Conservation (phyloP, 176 grass and related monocot species). For the Aegilops longissima region DNA sequence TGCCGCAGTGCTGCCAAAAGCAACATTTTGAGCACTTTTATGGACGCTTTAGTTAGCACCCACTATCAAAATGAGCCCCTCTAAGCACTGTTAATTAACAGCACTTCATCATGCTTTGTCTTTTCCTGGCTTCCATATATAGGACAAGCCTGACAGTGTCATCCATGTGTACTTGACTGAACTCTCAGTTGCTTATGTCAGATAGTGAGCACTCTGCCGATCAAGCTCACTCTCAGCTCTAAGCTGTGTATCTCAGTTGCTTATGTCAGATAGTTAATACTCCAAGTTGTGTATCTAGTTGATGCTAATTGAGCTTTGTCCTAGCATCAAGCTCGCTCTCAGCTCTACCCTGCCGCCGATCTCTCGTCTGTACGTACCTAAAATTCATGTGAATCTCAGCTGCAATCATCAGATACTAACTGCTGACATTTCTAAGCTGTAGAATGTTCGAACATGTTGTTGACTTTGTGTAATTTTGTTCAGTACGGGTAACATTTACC, state of each 20-base stretch:
- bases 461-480: neutral
- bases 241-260: neutral
- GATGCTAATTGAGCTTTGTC: conserved; percentile 9
- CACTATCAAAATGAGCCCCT: conserved; percentile 29
- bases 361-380: neutral
- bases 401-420: neutral
- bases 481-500: neutral
- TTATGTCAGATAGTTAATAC: neutral
- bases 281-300: neutral
- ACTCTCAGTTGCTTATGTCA: neutral
- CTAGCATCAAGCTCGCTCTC: neutral
- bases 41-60: conserved; percentile 23
- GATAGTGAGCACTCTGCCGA: too few relatives aligned
- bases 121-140: conserved; percentile 31
- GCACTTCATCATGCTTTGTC: neutral
- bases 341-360: neutral
- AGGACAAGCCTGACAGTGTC: conserved; percentile 27
- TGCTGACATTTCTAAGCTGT: neutral
- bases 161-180: conserved; percentile 20
- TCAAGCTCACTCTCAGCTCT: too few relatives aligned
- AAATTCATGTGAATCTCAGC: neutral
- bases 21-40: conserved; percentile 37
- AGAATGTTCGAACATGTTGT: neutral
- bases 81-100: neutral
- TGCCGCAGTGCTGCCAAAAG: conserved; percentile 38